A percentile compares a stretch with the other conserved stretches of the same genome.
Evolutionary conservation across 345 rosid species (phyloP).

Genomic region (Isatis tinctoria): DNA sequence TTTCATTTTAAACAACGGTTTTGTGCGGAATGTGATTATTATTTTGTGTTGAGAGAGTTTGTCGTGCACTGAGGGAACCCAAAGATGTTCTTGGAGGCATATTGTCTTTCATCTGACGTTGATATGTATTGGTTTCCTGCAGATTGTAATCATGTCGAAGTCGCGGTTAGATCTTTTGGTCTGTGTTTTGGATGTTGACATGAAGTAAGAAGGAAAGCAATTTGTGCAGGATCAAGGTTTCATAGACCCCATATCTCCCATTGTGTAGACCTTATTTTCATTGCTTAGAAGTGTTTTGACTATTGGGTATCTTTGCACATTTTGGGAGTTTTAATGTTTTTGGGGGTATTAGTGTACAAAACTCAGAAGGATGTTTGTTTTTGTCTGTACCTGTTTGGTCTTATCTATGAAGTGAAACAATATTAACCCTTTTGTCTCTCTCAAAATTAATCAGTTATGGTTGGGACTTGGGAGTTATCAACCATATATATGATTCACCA

Average conservation of each 20-base stretch:
- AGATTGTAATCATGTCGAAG: slow-evolving; percentile 3
- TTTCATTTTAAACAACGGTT: not conserved
- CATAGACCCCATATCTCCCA: slow-evolving; percentile 2
- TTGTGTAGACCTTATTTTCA: not conserved
- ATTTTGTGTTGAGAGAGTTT: not conserved
- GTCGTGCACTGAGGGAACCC: not conserved
- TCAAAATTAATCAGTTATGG: not conserved
- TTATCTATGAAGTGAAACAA: not conserved
- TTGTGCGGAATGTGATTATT: not conserved
- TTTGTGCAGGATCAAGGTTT: slow-evolving; percentile 15
- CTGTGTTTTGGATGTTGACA: slow-evolving; percentile 3
- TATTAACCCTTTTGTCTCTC: not conserved
- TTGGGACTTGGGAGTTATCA: not conserved
- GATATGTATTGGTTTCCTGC: slow-evolving; percentile 6
- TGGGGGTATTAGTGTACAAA: not conserved
- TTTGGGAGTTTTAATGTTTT: not conserved
- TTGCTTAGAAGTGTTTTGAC: not conserved
- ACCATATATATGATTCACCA: not conserved
- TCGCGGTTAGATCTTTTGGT: not conserved
- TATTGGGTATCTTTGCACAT: not conserved
- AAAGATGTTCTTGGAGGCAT: not conserved
- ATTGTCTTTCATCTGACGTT: not conserved
- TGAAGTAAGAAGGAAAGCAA: slow-evolving; percentile 15
- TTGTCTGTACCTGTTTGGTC: not conserved
- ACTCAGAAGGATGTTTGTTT: slow-evolving; percentile 20